Percentiles rank a stretch among this genome's conserved stretches.
Conservation (phyloP, 1,284 basidiomycete genomes). For the Sanguinoderma infundibulare region DNA sequence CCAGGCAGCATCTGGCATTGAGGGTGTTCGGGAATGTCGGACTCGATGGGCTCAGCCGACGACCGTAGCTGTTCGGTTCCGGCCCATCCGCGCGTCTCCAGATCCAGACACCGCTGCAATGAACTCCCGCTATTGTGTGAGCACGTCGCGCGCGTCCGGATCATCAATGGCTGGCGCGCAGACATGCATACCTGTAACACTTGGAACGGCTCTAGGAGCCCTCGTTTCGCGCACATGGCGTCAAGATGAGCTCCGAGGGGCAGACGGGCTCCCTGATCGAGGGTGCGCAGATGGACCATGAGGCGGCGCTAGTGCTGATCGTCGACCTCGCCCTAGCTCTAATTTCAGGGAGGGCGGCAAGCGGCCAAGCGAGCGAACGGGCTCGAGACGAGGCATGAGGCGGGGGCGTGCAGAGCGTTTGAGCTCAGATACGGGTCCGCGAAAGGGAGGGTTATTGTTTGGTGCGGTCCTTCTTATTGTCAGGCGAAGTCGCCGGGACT, state of each 20-base stretch:
- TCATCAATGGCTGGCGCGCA: neutral
- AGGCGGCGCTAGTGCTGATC: constrained; percentile 8
- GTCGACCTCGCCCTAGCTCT: constrained; percentile 1
- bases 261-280: neutral
- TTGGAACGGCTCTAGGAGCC: neutral
- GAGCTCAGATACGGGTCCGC: constrained; percentile 15
- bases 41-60: neutral
- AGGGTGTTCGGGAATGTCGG: too few relatives aligned
- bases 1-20: too few relatives aligned
- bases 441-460: constrained; percentile 13
- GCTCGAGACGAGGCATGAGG: neutral
- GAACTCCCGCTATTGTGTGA: neutral
- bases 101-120: neutral
- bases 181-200: constrained; percentile 3
- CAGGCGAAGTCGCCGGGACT: neutral
- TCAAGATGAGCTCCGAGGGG: neutral
- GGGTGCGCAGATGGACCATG: constrained; percentile 2
- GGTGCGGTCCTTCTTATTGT: constrained; percentile 13
- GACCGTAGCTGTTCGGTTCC: neutral
- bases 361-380: neutral
- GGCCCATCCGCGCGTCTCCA: neutral
- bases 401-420: neutral
- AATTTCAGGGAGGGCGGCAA: neutral
- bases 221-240: neutral
- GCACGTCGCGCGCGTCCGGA: neutral